Evolutionary conservation across 2,329 filamentous ascomycete species (phyloP).

Genomic region (Hymenoscyphus occultus): DNA sequence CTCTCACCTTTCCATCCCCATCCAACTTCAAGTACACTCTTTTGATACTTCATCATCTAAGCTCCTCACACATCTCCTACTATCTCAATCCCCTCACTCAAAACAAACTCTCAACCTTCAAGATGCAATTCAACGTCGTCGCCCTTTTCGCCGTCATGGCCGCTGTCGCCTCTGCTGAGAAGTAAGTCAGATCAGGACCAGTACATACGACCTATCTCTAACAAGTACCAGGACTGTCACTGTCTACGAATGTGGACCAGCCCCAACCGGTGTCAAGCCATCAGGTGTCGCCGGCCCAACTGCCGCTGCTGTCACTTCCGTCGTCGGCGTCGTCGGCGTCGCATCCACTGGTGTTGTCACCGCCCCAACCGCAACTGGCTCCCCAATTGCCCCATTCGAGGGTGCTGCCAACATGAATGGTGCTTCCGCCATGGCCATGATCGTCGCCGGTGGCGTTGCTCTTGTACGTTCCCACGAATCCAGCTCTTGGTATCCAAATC

Average conservation of each 20-base stretch:
- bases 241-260: conserved; percentile 29
- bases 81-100: conserved; percentile 15
- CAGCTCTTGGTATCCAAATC: not conserved
- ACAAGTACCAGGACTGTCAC: conserved; percentile 32
- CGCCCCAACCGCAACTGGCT: conserved; percentile 25
- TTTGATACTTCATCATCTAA: conserved; percentile 29
- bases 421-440: conserved; percentile 33
- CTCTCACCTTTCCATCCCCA: conserved; percentile 22
- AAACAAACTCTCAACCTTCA: conserved; percentile 27
- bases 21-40: conserved; percentile 35
- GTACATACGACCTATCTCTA: conserved; percentile 8
- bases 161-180: conserved; percentile 27
- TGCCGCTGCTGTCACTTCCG: conserved; percentile 2
- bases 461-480: conserved; percentile 27
- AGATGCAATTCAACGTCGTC: conserved; percentile 37
- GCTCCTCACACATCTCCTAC: conserved; percentile 16
- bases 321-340: conserved; percentile 21
- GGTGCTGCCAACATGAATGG: conserved; percentile 33
- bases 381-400: conserved; percentile 31
- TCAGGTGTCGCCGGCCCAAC: not conserved
- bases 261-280: conserved; percentile 11
- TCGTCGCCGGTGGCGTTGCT: conserved; percentile 37
- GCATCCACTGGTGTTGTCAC: conserved; percentile 27
- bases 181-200: conserved; percentile 18
- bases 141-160: conserved; percentile 34